These are phyloP conservation scores for Penicillium coffeae DNA, from an alignment of 495 filamentous ascomycete genomes.

Conservation along the genomic window DNA sequence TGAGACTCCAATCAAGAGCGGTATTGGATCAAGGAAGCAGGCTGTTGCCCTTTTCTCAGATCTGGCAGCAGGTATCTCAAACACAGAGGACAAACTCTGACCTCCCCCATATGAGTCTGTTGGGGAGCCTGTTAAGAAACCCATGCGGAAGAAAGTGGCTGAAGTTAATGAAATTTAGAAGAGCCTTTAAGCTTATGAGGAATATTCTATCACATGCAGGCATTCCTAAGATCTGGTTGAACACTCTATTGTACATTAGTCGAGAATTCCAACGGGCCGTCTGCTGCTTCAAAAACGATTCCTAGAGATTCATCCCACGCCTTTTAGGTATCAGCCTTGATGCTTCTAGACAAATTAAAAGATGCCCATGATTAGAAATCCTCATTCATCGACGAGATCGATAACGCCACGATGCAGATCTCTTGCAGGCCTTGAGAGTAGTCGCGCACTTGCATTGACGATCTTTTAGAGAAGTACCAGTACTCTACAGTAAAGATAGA, in stretches of 20 bases:
- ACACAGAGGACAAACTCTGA: conserved; percentile 27
- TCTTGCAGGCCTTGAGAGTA: not conserved
- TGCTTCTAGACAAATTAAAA: too few relatives aligned
- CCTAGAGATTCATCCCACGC: too few relatives aligned
- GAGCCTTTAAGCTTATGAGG: not conserved
- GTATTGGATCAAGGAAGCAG: conserved; percentile 64
- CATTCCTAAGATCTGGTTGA: too few relatives aligned
- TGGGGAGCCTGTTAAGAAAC: conserved; percentile 43
- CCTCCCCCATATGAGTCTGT: conserved; percentile 53
- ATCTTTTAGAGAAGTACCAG: not conserved
- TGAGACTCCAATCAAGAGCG: conserved; percentile 79
- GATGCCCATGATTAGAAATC: not conserved
- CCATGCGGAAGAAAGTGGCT: conserved; percentile 43
- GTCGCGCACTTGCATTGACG: not conserved
- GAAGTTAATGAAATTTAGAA: conserved; percentile 20
- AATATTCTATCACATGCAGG: not conserved
- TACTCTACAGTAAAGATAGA: not conserved
- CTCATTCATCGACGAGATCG: not conserved
- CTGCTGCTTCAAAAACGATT: not conserved
- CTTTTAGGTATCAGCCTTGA: too few relatives aligned
- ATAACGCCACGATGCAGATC: not conserved
- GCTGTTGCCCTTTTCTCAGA: conserved; percentile 43
- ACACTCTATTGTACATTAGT: too few relatives aligned
- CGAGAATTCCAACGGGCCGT: not conserved
- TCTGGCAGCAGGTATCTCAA: conserved; percentile 18